A percentile compares a stretch with the other conserved stretches of the same genome.
Evolutionary conservation across 805 yeast genomes (phyloP).

Genomic region (Torulaspora maleeae): DNA sequence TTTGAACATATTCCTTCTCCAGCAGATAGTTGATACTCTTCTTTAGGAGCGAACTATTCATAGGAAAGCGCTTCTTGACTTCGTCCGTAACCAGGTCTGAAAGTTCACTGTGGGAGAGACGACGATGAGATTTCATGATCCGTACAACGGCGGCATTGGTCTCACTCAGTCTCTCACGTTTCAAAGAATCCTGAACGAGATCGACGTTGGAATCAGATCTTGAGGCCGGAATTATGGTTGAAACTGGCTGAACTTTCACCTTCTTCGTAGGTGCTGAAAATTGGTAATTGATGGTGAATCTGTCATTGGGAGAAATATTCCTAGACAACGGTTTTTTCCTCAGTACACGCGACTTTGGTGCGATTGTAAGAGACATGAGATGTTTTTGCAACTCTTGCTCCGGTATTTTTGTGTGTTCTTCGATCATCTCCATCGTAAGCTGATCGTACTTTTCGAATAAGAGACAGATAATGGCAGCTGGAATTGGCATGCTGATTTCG

Average conservation of each 20-base stretch:
- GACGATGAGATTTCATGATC: slow-evolving; percentile 73
- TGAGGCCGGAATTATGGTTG: slow-evolving; percentile 5
- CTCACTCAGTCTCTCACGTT: slow-evolving; percentile 60
- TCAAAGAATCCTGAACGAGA: slow-evolving; percentile 52
- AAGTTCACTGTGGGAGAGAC: slow-evolving; percentile 57
- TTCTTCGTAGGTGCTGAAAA: slow-evolving; percentile 65
- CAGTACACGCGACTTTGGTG: slow-evolving; percentile 73
- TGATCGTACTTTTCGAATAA: slow-evolving; percentile 58
- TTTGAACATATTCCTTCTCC: slow-evolving; percentile 74
- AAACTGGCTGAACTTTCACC: slow-evolving; percentile 67
- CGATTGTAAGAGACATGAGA: slow-evolving; percentile 76
- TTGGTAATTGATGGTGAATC: slow-evolving; percentile 59
- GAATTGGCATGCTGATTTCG: slow-evolving; percentile 74
- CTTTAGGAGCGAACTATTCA: slow-evolving; percentile 63
- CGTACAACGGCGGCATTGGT: slow-evolving; percentile 85
- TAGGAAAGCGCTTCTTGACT: slow-evolving; percentile 59
- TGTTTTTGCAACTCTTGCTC: slow-evolving; percentile 68
- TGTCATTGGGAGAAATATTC: slow-evolving; percentile 59
- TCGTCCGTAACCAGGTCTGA: slow-evolving; percentile 61
- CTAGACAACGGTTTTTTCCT: slow-evolving; percentile 70
- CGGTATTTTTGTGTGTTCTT: slow-evolving; percentile 65
- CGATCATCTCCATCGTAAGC: slow-evolving; percentile 59
- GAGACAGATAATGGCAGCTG: slow-evolving; percentile 72
- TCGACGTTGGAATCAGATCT: slow-evolving; percentile 16
- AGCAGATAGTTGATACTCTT: slow-evolving; percentile 67